A percentile compares a stretch with the other conserved stretches of the same genome.
These are phyloP conservation scores for Odontarrhena argentea DNA, from an alignment of 345 rosid species.

Conservation along the genomic window DNA sequence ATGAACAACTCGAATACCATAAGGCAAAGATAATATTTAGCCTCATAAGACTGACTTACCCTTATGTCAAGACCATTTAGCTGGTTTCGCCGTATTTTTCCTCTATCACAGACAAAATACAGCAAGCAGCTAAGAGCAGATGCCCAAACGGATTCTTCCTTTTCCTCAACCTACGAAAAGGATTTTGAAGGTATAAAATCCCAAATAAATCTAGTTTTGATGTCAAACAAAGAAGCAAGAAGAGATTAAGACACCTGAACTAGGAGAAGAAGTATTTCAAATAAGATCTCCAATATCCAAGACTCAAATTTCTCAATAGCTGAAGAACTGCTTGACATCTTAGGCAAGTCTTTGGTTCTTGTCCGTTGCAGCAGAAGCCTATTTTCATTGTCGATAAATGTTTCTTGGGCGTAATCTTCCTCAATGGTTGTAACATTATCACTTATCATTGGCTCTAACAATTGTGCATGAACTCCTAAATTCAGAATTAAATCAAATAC, in stretches of 20 bases:
- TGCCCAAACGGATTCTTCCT: constrained; percentile 94
- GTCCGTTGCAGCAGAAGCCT: constrained; percentile 55
- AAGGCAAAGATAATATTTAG: constrained; percentile 27
- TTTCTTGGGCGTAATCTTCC: constrained; percentile 76
- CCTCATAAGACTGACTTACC: constrained; percentile 47
- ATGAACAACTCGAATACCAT: constrained; percentile 15
- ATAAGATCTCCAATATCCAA: constrained; percentile 89
- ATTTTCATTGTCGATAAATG: constrained; percentile 61
- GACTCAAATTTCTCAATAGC: constrained; percentile 81
- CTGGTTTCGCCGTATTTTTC: constrained; percentile 73
- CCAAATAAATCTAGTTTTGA: constrained; percentile 20
- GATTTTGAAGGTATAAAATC: constrained; percentile 30
- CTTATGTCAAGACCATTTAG: constrained; percentile 97
- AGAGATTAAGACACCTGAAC: constrained; percentile 69
- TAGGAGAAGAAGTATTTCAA: constrained; percentile 87
- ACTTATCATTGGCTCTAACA: constrained; percentile 76
- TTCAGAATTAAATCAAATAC: constrained; percentile 95
- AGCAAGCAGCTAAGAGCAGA: constrained; percentile 95
- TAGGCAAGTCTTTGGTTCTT: constrained; percentile 51
- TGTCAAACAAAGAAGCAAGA: constrained; percentile 23
- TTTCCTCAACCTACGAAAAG: constrained; percentile 70
- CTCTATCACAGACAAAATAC: constrained; percentile 90
- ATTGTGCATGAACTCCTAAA: constrained; percentile 96
- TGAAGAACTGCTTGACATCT: constrained; percentile 56
- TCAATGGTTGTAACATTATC: constrained; percentile 78